phyloP scores from a whole-genome alignment of 805 yeast genomes.

The Hanseniaspora nectarophila region DNA sequence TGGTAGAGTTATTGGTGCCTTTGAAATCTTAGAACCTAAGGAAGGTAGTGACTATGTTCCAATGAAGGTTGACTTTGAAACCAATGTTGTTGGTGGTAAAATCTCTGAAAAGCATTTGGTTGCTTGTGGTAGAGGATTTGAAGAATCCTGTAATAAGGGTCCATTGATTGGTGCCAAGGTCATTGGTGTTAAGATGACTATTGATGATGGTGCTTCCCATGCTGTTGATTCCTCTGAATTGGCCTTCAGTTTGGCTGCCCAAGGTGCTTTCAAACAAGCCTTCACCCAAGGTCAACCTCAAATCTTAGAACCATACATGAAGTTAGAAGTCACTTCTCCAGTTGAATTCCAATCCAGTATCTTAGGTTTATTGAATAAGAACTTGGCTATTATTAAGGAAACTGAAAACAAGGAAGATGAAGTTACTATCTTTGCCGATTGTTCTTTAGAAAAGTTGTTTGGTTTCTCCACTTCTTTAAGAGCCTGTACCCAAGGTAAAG shows the following conservation, averaged over 20 bases:
- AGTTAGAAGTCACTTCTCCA: slow-evolving; percentile 85
- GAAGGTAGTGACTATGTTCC: slow-evolving; percentile 15
- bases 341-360: slow-evolving; percentile 90
- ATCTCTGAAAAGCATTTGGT: slow-evolving; percentile 87
- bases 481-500: slow-evolving; percentile 97
- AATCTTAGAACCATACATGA: slow-evolving; percentile 92
- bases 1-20: slow-evolving; percentile 84
- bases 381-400: slow-evolving; percentile 83
- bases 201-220: slow-evolving; percentile 95
- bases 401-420: slow-evolving; percentile 92
- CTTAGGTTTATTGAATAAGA: slow-evolving; percentile 82
- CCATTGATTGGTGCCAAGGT: slow-evolving; percentile 93
- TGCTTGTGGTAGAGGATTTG: slow-evolving; percentile 93
- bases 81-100: slow-evolving; percentile 91
- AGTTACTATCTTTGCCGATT: slow-evolving; percentile 84
- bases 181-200: slow-evolving; percentile 80
- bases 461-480: slow-evolving; percentile 92
- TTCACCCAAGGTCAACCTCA: slow-evolving; percentile 76
- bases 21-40: slow-evolving; percentile 49
- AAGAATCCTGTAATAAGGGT: slow-evolving; percentile 89
- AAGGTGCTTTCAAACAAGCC: slow-evolving; percentile 83
- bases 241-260: slow-evolving; percentile 87
- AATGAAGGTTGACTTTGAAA: slow-evolving; percentile 44
- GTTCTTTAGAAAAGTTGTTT: slow-evolving; percentile 91
- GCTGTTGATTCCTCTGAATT: slow-evolving; percentile 94